Percentiles rank a stretch among this genome's conserved stretches.
Evolutionary conservation across 2,329 filamentous ascomycete genomes (phyloP).

Genomic region (Pseudogymnoascus sp.): DNA sequence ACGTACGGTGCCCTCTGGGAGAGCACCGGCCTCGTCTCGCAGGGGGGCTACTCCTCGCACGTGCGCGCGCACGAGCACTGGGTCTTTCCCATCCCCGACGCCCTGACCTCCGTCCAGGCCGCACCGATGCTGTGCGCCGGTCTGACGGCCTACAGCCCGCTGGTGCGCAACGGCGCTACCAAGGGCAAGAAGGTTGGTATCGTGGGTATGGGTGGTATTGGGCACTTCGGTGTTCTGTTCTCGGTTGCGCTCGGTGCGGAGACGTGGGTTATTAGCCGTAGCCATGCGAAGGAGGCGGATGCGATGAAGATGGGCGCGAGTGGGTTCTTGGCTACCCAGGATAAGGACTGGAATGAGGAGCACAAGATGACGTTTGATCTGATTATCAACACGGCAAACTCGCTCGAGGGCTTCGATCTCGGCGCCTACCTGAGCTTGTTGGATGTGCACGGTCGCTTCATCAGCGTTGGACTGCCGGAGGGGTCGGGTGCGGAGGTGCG

Average conservation of each 20-base stretch:
- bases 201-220: slow-evolving; percentile 63
- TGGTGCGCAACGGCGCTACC: slow-evolving; percentile 65
- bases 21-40: slow-evolving; percentile 50
- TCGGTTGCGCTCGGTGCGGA: slow-evolving; percentile 58
- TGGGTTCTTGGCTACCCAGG: slow-evolving; percentile 49
- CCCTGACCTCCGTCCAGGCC: slow-evolving; percentile 50
- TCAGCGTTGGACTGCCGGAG: slow-evolving; percentile 72
- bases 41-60: slow-evolving; percentile 60
- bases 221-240: slow-evolving; percentile 63
- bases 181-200: slow-evolving; percentile 74
- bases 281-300: slow-evolving; percentile 52
- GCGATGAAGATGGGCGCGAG: slow-evolving; percentile 50
- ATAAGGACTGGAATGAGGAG: slow-evolving; percentile 47
- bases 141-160: slow-evolving; percentile 68
- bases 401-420: slow-evolving; percentile 58
- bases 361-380: slow-evolving; percentile 62
- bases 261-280: slow-evolving; percentile 52
- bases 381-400: slow-evolving; percentile 67
- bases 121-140: slow-evolving; percentile 82
- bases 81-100: slow-evolving; percentile 68
- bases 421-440: slow-evolving; percentile 66
- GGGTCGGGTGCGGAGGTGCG: slow-evolving; percentile 62
- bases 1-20: slow-evolving; percentile 43
- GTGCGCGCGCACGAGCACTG: slow-evolving; percentile 70
- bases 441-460: slow-evolving; percentile 73